Conservation (phyloP, 2,329 filamentous ascomycete genomes). For the Ceratocystis lukuohia region DNA sequence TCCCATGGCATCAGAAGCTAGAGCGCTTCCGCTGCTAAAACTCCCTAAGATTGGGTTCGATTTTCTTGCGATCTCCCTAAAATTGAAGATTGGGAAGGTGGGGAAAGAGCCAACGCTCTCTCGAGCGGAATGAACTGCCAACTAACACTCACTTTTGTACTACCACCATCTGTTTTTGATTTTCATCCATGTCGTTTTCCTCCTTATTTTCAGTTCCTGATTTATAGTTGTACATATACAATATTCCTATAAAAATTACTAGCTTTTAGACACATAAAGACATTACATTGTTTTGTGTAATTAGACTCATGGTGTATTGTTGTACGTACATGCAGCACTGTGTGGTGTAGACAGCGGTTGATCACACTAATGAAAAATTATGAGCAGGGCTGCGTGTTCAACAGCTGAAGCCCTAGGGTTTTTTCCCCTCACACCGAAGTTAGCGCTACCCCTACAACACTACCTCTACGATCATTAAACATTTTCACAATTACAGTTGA, state of each 20-base stretch:
- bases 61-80: background rate
- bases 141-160: background rate
- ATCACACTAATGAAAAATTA: background rate
- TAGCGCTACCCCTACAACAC: background rate
- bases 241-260: background rate
- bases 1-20: conserved; percentile 14
- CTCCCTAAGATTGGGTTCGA: background rate
- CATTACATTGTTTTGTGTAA: no score
- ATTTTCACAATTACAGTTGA: background rate
- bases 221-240: background rate
- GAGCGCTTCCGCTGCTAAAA: background rate
- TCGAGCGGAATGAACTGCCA: no score
- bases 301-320: background rate
- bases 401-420: background rate
- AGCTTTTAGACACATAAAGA: background rate
- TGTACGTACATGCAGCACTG: background rate
- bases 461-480: background rate
- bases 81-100: background rate
- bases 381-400: no score
- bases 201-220: background rate
- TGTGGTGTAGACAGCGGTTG: background rate
- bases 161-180: background rate
- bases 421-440: background rate
- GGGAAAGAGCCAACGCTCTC: no score
- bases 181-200: background rate